These are phyloP conservation scores for Arthrobotrys sinensis DNA, from an alignment of 2,329 filamentous ascomycete species.

Conservation along the genomic window DNA sequence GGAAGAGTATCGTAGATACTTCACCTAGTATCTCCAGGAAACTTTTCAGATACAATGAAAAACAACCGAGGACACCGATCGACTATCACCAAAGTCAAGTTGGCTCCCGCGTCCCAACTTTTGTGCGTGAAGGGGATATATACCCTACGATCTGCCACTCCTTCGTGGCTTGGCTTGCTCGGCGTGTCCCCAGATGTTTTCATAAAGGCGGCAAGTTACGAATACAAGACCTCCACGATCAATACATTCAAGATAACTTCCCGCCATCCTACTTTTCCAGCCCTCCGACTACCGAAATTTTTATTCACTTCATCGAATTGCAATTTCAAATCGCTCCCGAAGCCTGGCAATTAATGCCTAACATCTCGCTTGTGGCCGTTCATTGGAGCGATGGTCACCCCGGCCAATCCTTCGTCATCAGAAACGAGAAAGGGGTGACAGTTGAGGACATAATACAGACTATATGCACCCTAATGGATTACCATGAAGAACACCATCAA, in stretches of 20 bases:
- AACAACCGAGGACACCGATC: neutral
- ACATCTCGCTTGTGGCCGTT: neutral
- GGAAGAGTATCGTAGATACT: slow-evolving; percentile 1
- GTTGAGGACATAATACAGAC: neutral
- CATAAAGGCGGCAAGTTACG: neutral
- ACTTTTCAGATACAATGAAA: neutral
- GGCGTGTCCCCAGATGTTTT: neutral
- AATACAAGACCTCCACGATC: neutral
- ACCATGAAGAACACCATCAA: too few species aligned
- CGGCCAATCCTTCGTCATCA: neutral
- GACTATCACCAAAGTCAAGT: neutral
- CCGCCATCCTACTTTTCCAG: slow-evolving; percentile 8
- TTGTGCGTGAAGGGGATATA: neutral
- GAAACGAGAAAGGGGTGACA: neutral
- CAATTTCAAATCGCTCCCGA: neutral
- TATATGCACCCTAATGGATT: neutral
- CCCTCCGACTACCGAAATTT: neutral
- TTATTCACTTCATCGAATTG: neutral
- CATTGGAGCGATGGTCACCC: neutral
- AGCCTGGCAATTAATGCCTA: neutral
- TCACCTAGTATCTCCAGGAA: neutral
- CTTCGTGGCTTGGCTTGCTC: slow-evolving; percentile 17
- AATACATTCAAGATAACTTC: neutral
- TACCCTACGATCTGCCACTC: slow-evolving; percentile 11
- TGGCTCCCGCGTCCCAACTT: neutral